Evolutionary conservation across 805 yeast genomes (phyloP), one percentile per base, ranked within the genome.

Genomic region (Cyberlindnera sargentensis): DNA sequence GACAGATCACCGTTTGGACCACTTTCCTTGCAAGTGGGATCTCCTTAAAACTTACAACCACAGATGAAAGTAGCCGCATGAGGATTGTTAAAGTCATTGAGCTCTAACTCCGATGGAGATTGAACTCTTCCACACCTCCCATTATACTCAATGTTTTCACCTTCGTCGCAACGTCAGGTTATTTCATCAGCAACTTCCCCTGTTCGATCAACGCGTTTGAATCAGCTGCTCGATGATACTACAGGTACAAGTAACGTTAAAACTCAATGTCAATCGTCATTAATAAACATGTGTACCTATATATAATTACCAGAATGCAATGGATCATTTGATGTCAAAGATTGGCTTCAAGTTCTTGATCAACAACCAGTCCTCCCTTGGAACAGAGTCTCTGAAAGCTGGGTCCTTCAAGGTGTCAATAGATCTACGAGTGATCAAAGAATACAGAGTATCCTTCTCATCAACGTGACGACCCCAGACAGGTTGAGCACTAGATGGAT

Each of bases 381-480:
- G 74, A 49, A 93, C 99, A 48, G 86, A 78, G 57, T 86, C 91
- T 67, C 99, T 80, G 80, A 93, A 93, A 4, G 98, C 97, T 35
- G 96, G 95, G 59, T 93, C 99, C 71, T 93, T 93, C 75, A 93
- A 79, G n/a, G 95, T 85, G 64, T 93, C 97, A 55, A 93, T 90
- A 31, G 96, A 85, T 66, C 74, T 85, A 73, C 99, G 81, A 9
- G 93, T 63, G 51, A 93, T 77, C 70, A 84, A 73, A n/a, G 99
- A 91, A 68, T 90, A 93, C 61, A 93, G 72, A 37, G 77, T 74
- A 65, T 93, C 99, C 46, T 78, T 71, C 68, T 93, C 99, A 65
- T 89, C 96, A 55, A 93, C 95, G 62, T 93, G 99, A 72, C 99
- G 87, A 50, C 99, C 99, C 98, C 98, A 93, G 10, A 87, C 82